Conservation (phyloP, 768 basidiomycete genomes). For the Boletus reticuloceps region DNA sequence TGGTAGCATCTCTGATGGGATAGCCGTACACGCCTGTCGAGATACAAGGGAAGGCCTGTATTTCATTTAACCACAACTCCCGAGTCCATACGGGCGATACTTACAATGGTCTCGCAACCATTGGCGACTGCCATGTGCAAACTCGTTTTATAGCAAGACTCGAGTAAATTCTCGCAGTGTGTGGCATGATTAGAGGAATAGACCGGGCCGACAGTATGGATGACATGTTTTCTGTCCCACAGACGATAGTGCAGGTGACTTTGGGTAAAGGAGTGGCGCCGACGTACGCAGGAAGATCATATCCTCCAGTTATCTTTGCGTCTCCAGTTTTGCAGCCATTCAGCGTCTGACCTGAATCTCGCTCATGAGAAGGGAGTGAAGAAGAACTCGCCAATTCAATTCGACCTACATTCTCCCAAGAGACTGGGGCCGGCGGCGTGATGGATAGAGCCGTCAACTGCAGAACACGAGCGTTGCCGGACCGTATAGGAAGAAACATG, state of each 20-base stretch:
- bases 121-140: constrained; percentile 61
- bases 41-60: constrained; percentile 75
- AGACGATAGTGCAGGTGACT: not conserved
- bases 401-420: constrained; percentile 61
- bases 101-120: constrained; percentile 61
- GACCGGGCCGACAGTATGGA: constrained; percentile 81
- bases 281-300: constrained; percentile 72
- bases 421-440: constrained; percentile 65
- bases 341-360: constrained; percentile 65
- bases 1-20: constrained; percentile 70
- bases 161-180: constrained; percentile 50
- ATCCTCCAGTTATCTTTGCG: constrained; percentile 77
- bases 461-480: not conserved
- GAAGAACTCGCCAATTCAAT: not conserved
- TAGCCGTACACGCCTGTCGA: constrained; percentile 82
- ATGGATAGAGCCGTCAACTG: constrained; percentile 86
- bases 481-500: not conserved
- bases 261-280: not conserved
- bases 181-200: constrained; percentile 41
- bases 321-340: constrained; percentile 70
- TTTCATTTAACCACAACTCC: not conserved
- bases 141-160: constrained; percentile 67
- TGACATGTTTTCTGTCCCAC: constrained; percentile 56
- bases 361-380: not conserved
- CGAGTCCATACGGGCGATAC: not conserved